These are phyloP conservation scores for Plasmodium gallinaceum DNA, from an alignment of 169 alveolate species.

Conservation along the genomic window DNA sequence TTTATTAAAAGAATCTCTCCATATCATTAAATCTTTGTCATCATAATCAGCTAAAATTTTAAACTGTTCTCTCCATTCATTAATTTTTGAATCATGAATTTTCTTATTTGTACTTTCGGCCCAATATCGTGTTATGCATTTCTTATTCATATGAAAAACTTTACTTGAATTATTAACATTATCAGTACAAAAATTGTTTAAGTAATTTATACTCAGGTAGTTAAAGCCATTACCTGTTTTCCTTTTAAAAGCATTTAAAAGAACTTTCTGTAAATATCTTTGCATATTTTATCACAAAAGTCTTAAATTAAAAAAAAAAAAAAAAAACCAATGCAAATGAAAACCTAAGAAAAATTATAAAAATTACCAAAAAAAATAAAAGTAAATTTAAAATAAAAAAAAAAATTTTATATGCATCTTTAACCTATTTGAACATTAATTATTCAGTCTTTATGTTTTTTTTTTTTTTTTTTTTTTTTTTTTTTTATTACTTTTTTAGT, in stretches of 20 bases:
- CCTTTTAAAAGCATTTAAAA: not conserved
- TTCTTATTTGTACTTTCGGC: conserved; percentile 63
- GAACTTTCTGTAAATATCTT: conserved; percentile 27
- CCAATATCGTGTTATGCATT: conserved; percentile 57
- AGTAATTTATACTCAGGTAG: not conserved
- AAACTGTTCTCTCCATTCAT: conserved; percentile 75
- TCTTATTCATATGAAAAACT: not conserved
- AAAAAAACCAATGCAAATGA: not conserved
- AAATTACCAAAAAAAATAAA: not conserved
- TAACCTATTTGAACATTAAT: no score
- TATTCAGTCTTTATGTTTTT: no score
- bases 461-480: no score
- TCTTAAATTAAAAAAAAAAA: not conserved
- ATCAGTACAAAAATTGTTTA: no score
- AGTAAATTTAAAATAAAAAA: not conserved
- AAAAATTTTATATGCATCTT: not conserved
- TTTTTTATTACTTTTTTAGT: no score
- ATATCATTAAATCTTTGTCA: conserved; percentile 70
- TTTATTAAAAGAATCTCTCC: conserved; percentile 79
- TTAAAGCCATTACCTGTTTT: not conserved
- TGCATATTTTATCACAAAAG: conserved; percentile 7
- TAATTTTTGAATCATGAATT: conserved; percentile 72
- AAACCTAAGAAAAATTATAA: not conserved
- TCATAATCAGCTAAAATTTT: conserved; percentile 47
- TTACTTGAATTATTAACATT: not conserved